Base-by-base conservation (phyloP, 352 stramenopile species). In the Phytophthora hibernalis region DNA sequence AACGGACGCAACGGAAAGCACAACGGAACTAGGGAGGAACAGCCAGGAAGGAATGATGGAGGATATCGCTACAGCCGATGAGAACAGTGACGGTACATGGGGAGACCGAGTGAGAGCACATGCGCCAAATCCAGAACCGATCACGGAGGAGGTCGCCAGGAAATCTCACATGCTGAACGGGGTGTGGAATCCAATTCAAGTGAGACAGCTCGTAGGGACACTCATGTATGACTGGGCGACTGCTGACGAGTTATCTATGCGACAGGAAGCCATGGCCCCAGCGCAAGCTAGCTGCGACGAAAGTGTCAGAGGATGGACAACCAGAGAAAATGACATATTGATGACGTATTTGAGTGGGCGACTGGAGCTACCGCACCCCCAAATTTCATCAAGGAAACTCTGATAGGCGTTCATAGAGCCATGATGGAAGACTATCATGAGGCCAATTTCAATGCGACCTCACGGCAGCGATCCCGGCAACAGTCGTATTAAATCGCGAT, bases 351-450 rank as follows among this genome's bases (percentile, higher is more conserved):
- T 50, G 37, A 38, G 9, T 4, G 37, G 35, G 4, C 2, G 9
- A 5, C 24, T 59, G 9, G 52, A 60, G 0, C 38, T 60, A 0
- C 52, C 52, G 0, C 52, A 60, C 8, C 52, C 37, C 8, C 52
- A 2, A 51, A 60, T 5, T 60, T 60, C 13, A 12, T 60, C n/a
- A 60, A 60, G 7, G 52, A 50, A 13, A 42, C 43, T 6, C 5
- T 60, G 2, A 10, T 60, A 0, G 20, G 37, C 3, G 52, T 43
- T 7, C 37, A 60, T 12, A 1, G 52, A 2, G 52, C 52, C 0
- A 60, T 60, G 52, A 15, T 60, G 0, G 52, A 60, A 15, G 52
- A 60, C 8, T 30, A 42, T 7, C 52, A 51, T 9, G 52, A 60
- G 18, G 10, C 21, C 0, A 16, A 60, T 21, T 37, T 42, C 16